Percentiles rank a stretch among this genome's conserved stretches.
Conservation (phyloP, 2,329 filamentous ascomycete genomes). For the Mollisiaceae sp. region DNA sequence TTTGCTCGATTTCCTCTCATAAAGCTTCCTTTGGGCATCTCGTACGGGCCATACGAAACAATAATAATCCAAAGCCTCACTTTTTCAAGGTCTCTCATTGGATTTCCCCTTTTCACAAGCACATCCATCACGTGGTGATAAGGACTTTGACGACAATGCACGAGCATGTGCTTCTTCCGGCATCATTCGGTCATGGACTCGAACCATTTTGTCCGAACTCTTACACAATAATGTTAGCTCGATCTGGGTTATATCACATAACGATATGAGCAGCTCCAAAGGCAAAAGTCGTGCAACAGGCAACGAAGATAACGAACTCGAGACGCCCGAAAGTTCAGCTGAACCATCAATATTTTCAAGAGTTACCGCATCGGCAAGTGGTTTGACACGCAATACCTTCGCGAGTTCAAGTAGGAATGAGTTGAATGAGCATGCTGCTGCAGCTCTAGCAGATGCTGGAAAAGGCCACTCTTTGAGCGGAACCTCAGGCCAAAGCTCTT, state of each 20-base stretch:
- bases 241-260: neutral
- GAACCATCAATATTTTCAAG: slow-evolving; percentile 35
- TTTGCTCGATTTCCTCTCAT: neutral
- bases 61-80: slow-evolving; percentile 1
- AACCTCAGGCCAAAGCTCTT: slow-evolving; percentile 12
- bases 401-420: slow-evolving; percentile 30
- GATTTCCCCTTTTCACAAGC: neutral
- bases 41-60: neutral
- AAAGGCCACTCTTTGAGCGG: slow-evolving; percentile 29
- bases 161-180: slow-evolving; percentile 11
- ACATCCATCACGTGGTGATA: slow-evolving; percentile 9
- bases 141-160: neutral
- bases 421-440: slow-evolving; percentile 28
- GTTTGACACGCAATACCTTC: slow-evolving; percentile 44
- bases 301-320: slow-evolving; percentile 16
- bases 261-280: slow-evolving; percentile 30
- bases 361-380: slow-evolving; percentile 44
- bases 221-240: neutral
- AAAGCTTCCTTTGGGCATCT: neutral
- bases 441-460: slow-evolving; percentile 35
- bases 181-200: slow-evolving; percentile 4
- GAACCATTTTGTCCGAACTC: slow-evolving; percentile 3
- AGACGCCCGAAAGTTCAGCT: slow-evolving; percentile 14
- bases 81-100: slow-evolving; percentile 1
- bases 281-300: slow-evolving; percentile 33